phyloP scores from a whole-genome alignment of 2,329 filamentous ascomycete species.

The Thielaviopsis populi region DNA sequence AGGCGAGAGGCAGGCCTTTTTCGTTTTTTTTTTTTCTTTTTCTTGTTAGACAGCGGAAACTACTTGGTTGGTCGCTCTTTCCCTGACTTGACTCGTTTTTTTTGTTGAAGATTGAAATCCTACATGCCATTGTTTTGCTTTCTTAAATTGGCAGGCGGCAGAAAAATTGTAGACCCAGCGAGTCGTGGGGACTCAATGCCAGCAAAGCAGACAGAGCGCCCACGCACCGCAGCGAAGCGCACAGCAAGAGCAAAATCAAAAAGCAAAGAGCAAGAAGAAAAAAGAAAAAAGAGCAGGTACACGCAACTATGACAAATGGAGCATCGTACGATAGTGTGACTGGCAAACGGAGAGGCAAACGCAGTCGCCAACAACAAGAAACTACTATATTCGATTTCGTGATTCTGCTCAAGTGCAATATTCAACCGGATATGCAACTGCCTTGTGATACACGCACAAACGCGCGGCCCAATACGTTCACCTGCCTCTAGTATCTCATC shows the following conservation, averaged over 20 bases:
- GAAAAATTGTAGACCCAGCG: background rate
- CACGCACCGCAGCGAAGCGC: background rate
- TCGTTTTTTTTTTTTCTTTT: too few species aligned
- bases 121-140: background rate
- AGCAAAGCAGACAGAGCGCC: background rate
- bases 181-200: background rate
- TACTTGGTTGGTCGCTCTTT: background rate
- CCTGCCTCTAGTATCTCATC: background rate
- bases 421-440: background rate
- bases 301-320: background rate
- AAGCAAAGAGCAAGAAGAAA: background rate
- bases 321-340: background rate
- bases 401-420: background rate
- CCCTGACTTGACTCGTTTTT: too few species aligned
- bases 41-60: background rate
- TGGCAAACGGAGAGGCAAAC: background rate
- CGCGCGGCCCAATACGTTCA: background rate
- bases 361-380: background rate
- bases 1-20: background rate
- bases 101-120: background rate
- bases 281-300: background rate
- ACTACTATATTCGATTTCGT: background rate
- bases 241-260: background rate
- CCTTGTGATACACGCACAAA: background rate
- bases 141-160: background rate